Evolutionary conservation across 2,329 filamentous ascomycete genomes (phyloP), one percentile per base, ranked within the genome.

Genomic region (Colletotrichum caudatum): DNA sequence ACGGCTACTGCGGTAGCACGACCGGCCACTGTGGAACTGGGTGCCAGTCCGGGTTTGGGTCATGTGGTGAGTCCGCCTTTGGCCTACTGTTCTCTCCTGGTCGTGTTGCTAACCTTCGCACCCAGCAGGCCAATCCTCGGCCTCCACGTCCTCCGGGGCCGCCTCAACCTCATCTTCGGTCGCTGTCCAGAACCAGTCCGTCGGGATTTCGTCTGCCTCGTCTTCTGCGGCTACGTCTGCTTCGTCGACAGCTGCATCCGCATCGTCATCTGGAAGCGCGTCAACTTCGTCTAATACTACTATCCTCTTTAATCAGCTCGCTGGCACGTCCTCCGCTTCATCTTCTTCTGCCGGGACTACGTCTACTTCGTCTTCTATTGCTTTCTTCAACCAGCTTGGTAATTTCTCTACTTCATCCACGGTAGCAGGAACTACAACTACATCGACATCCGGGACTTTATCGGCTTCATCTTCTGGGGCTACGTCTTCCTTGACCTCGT

Each of bases 21-120:
- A 51, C 39, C 18, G 62, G 44, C 9, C 70, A 73, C 64, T 76
- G 75, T 35, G 75, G 72, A 14, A 37, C 57, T 6, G 74, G 63
- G 6, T 76, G 74, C 23, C 72, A 75, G 48, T 48, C 51, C 7
- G 26, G 26, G 6, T 76, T 73, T n/a, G 75, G 75, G 16, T n/a
- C 23, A 11, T 60, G 57, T 20, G 18, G 39, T 33, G 5, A 46
- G 39, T 60, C 20, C 41, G 41, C 18, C 16, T 44, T 44, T 20
- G 2, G 20, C 5, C 1, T 20, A 8, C 41, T 8, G 8, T 44
- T 20, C 6, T 18, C 41, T 20, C 20, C 3, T 3, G 44, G 9
- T 14, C 7, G 11, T 41, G 35, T n/a, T 58, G 16, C 56, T 58
- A 41, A 58, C 12, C 5, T 11, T 41, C 11, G 26, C 18, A 0